These are phyloP conservation scores for Lactarius quietus DNA, from an alignment of 768 basidiomycete genomes.

Conservation along the genomic window DNA sequence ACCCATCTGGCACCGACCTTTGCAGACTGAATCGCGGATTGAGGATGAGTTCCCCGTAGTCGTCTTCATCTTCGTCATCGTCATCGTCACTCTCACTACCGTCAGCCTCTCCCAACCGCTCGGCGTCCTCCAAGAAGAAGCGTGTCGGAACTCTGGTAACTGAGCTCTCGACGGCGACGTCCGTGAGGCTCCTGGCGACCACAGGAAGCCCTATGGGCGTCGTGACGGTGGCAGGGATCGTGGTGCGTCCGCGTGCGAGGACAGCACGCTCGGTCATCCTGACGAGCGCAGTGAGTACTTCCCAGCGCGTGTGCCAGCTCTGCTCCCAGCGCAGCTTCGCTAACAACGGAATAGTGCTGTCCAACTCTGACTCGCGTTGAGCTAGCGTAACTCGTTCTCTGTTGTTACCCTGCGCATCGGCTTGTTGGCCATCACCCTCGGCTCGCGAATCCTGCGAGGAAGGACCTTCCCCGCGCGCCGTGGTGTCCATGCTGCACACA, in stretches of 20 bases:
- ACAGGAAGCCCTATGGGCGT: slow-evolving; percentile 22
- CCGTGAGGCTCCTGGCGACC: slow-evolving; percentile 15
- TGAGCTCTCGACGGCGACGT: slow-evolving; percentile 4
- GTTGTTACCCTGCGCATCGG: background rate
- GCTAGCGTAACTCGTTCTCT: background rate
- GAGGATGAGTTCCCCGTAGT: slow-evolving; percentile 25
- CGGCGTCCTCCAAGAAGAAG: slow-evolving; percentile 17
- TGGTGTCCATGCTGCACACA: slow-evolving; percentile 48
- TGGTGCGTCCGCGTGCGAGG: background rate
- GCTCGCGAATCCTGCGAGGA: background rate
- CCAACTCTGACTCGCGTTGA: background rate
- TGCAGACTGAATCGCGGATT: slow-evolving; percentile 21
- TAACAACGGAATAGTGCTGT: background rate
- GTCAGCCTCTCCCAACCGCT: slow-evolving; percentile 1
- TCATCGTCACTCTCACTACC: slow-evolving; percentile 17
- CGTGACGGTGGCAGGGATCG: slow-evolving; percentile 13
- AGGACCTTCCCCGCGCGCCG: background rate
- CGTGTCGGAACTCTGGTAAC: background rate
- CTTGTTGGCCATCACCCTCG: background rate
- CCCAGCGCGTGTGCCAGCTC: slow-evolving; percentile 27
- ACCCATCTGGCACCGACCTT: slow-evolving; percentile 3
- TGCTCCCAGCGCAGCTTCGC: slow-evolving; percentile 19
- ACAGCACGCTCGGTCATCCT: slow-evolving; percentile 17
- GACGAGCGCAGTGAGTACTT: slow-evolving; percentile 26
- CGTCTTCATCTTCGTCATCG: slow-evolving; percentile 24